Evolutionary conservation across 2,329 filamentous ascomycete genomes (phyloP).

Genomic region (Cladosporium sphaerospermum): DNA sequence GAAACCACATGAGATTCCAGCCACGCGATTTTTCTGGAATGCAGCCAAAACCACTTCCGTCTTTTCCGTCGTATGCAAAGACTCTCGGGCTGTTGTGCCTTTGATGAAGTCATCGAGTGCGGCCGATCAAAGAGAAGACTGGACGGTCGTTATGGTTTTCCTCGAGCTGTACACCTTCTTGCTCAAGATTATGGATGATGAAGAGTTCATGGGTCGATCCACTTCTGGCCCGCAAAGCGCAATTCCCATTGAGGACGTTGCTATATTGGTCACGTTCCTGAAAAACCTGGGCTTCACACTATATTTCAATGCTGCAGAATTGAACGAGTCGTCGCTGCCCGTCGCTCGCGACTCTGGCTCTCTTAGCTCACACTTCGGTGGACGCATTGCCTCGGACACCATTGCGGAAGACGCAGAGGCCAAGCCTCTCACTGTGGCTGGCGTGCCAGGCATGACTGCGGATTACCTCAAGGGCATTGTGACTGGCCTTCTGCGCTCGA

Average conservation of each 20-base stretch:
- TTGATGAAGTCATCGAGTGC: slow-evolving; percentile 41
- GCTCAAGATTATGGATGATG: slow-evolving; percentile 87
- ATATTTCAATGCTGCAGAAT: slow-evolving; percentile 72
- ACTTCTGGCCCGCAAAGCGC: slow-evolving; percentile 50
- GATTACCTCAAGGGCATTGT: slow-evolving; percentile 73
- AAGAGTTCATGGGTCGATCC: slow-evolving; percentile 62
- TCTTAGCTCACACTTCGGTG: slow-evolving; percentile 11
- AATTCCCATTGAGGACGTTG: slow-evolving; percentile 64
- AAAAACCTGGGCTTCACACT: slow-evolving; percentile 87
- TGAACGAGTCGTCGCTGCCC: slow-evolving; percentile 17
- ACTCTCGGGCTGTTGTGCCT: slow-evolving; percentile 53
- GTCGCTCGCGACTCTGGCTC: slow-evolving; percentile 14
- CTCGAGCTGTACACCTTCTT: slow-evolving; percentile 92
- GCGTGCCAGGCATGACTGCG: slow-evolving; percentile 66
- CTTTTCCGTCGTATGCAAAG: slow-evolving; percentile 51
- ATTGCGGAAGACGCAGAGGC: slow-evolving; percentile 17
- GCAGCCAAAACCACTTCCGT: slow-evolving; percentile 52
- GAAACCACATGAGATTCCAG: slow-evolving; percentile 50
- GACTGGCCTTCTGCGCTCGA: slow-evolving; percentile 73
- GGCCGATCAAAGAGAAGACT: slow-evolving; percentile 55
- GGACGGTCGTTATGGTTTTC: slow-evolving; percentile 84
- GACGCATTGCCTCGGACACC: not conserved
- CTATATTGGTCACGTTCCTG: slow-evolving; percentile 70
- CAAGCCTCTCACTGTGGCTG: slow-evolving; percentile 46
- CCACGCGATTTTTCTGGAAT: slow-evolving; percentile 81